Evolutionary conservation across 2,329 filamentous ascomycete genomes (phyloP).

Genomic region (Pleoardoris graminearum): DNA sequence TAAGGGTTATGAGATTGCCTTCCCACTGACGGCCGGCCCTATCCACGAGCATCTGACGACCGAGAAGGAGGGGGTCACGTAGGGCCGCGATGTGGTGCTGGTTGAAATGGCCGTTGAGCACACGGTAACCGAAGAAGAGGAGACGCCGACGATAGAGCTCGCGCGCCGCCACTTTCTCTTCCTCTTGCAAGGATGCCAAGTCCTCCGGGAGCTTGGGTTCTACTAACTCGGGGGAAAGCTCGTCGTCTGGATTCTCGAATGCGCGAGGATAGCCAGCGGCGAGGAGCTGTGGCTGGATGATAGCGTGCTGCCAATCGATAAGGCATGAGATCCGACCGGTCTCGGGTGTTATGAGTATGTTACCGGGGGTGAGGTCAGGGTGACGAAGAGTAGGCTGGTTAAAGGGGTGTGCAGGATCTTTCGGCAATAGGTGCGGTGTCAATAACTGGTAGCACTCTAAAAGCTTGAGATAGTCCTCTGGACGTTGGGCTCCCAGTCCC

Average conservation of each 20-base stretch:
- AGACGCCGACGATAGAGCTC: constrained; percentile 18
- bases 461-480: too few relatives aligned
- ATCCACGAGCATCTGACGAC: constrained; percentile 21
- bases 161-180: constrained; percentile 11
- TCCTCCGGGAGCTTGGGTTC: constrained; percentile 17
- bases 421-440: too few relatives aligned
- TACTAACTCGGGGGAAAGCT: constrained; percentile 9
- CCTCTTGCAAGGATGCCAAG: constrained; percentile 9
- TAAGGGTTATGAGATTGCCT: constrained; percentile 20
- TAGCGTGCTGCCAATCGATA: too few relatives aligned
- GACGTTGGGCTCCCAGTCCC: too few relatives aligned
- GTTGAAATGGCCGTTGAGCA: constrained; percentile 16
- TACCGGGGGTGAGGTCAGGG: too few relatives aligned
- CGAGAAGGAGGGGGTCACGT: constrained; percentile 17
- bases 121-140: constrained; percentile 16
- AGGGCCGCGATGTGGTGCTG: constrained; percentile 16
- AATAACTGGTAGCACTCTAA: too few relatives aligned
- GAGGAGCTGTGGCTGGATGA: too few relatives aligned
- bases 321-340: too few relatives aligned
- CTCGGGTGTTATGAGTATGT: too few relatives aligned
- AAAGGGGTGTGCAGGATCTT: too few relatives aligned
- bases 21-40: constrained; percentile 19
- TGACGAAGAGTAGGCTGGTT: too few relatives aligned
- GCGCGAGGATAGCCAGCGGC: constrained; percentile 16
- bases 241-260: constrained; percentile 19